Evolutionary conservation across 2,329 filamentous ascomycete species (phyloP).

Genomic region (Hirsutella rhossiliensis): DNA sequence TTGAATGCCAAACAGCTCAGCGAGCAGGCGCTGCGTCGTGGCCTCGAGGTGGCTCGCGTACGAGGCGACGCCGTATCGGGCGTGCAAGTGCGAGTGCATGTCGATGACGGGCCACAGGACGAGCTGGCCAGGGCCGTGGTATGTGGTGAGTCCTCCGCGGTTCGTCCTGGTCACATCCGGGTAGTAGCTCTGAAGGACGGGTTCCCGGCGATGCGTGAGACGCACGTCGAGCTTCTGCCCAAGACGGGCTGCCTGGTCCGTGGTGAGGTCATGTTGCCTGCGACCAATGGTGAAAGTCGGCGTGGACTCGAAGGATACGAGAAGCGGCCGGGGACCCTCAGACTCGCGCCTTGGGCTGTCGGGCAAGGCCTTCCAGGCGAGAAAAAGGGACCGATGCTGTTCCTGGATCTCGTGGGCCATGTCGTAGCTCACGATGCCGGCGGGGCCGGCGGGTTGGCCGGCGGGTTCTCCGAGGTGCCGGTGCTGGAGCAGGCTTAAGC

Average conservation of each 20-base stretch:
- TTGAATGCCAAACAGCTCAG: constrained; percentile 40
- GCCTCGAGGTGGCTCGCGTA: constrained; percentile 74
- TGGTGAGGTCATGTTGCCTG: constrained; percentile 48
- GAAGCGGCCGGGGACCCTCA: constrained; percentile 47
- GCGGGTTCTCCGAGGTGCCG: constrained; percentile 14
- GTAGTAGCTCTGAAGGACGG: constrained; percentile 21
- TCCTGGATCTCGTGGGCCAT: constrained; percentile 20
- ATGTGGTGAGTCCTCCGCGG: constrained; percentile 87
- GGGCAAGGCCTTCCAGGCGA: constrained; percentile 21
- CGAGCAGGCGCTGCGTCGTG: constrained; percentile 56
- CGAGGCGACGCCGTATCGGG: constrained; percentile 52
- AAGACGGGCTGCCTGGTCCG: constrained; percentile 32
- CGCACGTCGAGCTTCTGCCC: constrained; percentile 24
- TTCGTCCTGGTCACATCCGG: constrained; percentile 58
- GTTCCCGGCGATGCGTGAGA: constrained; percentile 7
- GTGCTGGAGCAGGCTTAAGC: constrained; percentile 14
- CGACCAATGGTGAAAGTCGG: constrained; percentile 87
- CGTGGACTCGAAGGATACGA: constrained; percentile 71
- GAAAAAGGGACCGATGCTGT: constrained; percentile 17
- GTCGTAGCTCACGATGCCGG: constrained; percentile 17
- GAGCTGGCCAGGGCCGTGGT: constrained; percentile 87
- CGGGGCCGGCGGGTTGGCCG: constrained; percentile 5
- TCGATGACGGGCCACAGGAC: constrained; percentile 91
- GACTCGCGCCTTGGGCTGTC: constrained; percentile 7
- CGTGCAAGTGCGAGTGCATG: constrained; percentile 46